phyloP scores from a whole-genome alignment of 163 green algal species.

The Scenedesmus sp. region DNA sequence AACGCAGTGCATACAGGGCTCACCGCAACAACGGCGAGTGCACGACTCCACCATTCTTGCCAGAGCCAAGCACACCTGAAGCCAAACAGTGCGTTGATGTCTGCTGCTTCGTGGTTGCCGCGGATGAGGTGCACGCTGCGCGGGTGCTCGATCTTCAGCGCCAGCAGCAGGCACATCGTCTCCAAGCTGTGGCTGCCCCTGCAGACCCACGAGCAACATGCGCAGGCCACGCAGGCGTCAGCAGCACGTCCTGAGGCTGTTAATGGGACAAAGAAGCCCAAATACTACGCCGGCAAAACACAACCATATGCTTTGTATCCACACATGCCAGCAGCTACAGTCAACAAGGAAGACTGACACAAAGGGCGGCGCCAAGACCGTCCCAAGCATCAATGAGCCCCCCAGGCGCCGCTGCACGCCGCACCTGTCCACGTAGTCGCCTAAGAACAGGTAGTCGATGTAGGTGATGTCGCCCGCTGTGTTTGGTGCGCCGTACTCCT shows the following conservation, averaged over 20 bases:
- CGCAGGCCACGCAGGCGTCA: neutral
- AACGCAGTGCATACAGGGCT: neutral
- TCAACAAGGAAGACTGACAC: neutral
- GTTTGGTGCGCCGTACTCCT: slow-evolving; percentile 97
- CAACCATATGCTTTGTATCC: too few species aligned
- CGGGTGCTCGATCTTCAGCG: slow-evolving; percentile 98
- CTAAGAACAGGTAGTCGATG: slow-evolving; percentile 99
- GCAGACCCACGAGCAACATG: neutral
- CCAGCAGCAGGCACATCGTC: slow-evolving; percentile 96
- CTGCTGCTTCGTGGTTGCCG: slow-evolving; percentile 97
- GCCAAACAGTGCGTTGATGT: slow-evolving; percentile 99
- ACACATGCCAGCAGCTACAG: neutral
- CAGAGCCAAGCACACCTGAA: slow-evolving; percentile 80
- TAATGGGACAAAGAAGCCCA: neutral
- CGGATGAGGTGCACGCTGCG: slow-evolving; percentile 96
- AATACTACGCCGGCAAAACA: neutral
- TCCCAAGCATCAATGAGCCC: neutral
- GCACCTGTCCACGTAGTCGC: slow-evolving; percentile 85
- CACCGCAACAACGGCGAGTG: too few species aligned
- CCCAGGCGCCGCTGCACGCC: neutral
- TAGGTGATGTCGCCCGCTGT: slow-evolving; percentile 99
- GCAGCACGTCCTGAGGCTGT: neutral
- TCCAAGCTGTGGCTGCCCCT: slow-evolving; percentile 58
- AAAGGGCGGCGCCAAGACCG: neutral
- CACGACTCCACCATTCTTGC: neutral